phyloP scores from a whole-genome alignment of 2,329 filamentous ascomycete species.

The Davidsoniella neocaledoniae region DNA sequence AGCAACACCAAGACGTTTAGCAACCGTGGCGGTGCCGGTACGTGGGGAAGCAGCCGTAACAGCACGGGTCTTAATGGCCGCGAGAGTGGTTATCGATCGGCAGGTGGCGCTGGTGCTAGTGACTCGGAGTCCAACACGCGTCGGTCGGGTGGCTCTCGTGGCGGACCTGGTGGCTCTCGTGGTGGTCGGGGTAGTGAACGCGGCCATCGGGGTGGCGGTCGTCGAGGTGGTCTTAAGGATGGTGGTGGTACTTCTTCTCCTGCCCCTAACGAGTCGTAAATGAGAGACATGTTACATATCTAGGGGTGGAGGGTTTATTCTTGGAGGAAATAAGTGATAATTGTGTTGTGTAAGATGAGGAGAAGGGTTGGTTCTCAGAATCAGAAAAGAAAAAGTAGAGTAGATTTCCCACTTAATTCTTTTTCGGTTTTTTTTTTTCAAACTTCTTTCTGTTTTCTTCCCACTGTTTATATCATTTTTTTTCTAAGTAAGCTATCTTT shows the following conservation, averaged over 20 bases:
- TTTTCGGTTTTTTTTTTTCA: not conserved
- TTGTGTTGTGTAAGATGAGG: too few species aligned
- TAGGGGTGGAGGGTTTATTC: not conserved
- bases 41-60: slow-evolving; percentile 49
- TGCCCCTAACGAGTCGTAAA: slow-evolving; percentile 24
- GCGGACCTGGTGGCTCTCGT: slow-evolving; percentile 33
- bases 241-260: slow-evolving; percentile 38
- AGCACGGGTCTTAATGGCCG: slow-evolving; percentile 36
- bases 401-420: slow-evolving; percentile 2
- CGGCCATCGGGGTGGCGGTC: slow-evolving; percentile 27
- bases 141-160: slow-evolving; percentile 28
- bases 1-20: slow-evolving; percentile 26
- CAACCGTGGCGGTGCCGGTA: slow-evolving; percentile 48
- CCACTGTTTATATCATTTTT: not conserved
- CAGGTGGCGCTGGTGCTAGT: slow-evolving; percentile 50
- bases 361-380: too few species aligned
- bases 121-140: slow-evolving; percentile 44
- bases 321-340: not conserved
- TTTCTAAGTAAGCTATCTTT: not conserved
- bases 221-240: slow-evolving; percentile 40
- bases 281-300: too few species aligned
- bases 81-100: slow-evolving; percentile 69
- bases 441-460: not conserved
- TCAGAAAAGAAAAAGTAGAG: too few species aligned
- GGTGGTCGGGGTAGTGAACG: slow-evolving; percentile 42